phyloP scores from a whole-genome alignment of 441 rosid genomes.

The Erysimum cheiri region DNA sequence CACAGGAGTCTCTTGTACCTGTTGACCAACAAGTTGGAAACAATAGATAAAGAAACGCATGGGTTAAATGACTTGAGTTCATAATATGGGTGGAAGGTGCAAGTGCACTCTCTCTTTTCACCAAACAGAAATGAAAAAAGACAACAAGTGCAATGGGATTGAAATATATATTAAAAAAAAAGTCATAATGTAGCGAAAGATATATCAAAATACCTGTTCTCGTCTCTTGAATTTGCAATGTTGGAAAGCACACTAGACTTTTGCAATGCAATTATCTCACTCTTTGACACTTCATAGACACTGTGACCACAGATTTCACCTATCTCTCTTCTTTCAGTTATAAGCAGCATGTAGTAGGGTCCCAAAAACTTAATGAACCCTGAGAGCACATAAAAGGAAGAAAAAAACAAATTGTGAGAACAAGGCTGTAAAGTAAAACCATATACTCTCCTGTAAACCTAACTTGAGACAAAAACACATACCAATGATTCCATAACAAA shows the following conservation, averaged over 20 bases:
- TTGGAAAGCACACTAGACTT: slow-evolving; percentile 57
- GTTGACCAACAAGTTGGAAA: slow-evolving; percentile 45
- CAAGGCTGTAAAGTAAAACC: slow-evolving; percentile 3
- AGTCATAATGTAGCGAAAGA: background rate
- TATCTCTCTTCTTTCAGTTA: slow-evolving; percentile 83
- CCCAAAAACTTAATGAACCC: slow-evolving; percentile 95
- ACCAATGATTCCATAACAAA: slow-evolving; percentile 96
- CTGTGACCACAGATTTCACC: slow-evolving; percentile 90
- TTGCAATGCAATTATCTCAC: slow-evolving; percentile 80
- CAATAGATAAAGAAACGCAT: slow-evolving; percentile 10
- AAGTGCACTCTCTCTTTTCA: slow-evolving; percentile 12
- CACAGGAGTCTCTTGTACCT: slow-evolving; percentile 98
- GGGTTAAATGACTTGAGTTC: slow-evolving; percentile 25
- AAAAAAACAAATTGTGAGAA: background rate
- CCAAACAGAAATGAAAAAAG: slow-evolving; percentile 20
- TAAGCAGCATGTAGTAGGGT: slow-evolving; percentile 94
- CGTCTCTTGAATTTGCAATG: slow-evolving; percentile 58
- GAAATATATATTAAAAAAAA: background rate
- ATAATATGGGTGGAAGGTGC: slow-evolving; percentile 2
- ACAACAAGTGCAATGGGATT: background rate
- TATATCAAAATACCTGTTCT: slow-evolving; percentile 70
- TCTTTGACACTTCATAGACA: slow-evolving; percentile 84
- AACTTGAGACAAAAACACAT: slow-evolving; percentile 39
- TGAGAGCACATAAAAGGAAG: slow-evolving; percentile 41
- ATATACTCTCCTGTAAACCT: background rate